Conservation (phyloP, 2,329 filamentous ascomycete species). For the Arthrobotrys iridis region DNA sequence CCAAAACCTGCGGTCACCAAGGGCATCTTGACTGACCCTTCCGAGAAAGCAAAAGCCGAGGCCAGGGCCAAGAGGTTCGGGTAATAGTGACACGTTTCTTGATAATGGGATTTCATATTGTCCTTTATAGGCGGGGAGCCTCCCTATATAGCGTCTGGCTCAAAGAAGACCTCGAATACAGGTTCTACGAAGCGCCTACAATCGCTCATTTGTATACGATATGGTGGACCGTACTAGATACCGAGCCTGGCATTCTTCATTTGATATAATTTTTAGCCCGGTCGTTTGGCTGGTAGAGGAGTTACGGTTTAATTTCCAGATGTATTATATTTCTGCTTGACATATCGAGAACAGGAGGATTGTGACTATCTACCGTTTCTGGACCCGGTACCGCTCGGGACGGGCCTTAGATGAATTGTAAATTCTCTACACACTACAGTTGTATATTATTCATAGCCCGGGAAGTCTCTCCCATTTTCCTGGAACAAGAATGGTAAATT, state of each 20-base stretch:
- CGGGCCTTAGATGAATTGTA: not conserved
- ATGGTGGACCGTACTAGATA: not conserved
- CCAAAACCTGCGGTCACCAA: constrained; percentile 22
- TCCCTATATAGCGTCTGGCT: too few relatives aligned
- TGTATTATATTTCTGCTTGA: constrained; percentile 41
- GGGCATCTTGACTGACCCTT: constrained; percentile 36
- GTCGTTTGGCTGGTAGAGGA: constrained; percentile 21
- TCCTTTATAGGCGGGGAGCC: not conserved
- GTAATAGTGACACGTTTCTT: not conserved
- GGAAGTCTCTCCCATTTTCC: not conserved
- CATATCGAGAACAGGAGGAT: constrained; percentile 22
- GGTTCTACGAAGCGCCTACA: not conserved
- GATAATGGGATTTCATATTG: not conserved
- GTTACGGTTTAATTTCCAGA: constrained; percentile 22
- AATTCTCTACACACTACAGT: not conserved
- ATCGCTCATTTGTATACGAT: not conserved
- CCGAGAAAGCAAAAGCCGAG: constrained; percentile 53
- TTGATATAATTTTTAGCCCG: constrained; percentile 7
- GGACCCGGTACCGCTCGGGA: not conserved
- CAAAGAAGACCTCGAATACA: not conserved
- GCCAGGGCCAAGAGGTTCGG: constrained; percentile 52
- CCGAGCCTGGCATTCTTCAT: not conserved
- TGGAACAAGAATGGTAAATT: not conserved
- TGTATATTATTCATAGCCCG: not conserved
- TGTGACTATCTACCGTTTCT: not conserved